Conservation (phyloP, 1,284 basidiomycete species). For the Paramarasmius palmivorus region DNA sequence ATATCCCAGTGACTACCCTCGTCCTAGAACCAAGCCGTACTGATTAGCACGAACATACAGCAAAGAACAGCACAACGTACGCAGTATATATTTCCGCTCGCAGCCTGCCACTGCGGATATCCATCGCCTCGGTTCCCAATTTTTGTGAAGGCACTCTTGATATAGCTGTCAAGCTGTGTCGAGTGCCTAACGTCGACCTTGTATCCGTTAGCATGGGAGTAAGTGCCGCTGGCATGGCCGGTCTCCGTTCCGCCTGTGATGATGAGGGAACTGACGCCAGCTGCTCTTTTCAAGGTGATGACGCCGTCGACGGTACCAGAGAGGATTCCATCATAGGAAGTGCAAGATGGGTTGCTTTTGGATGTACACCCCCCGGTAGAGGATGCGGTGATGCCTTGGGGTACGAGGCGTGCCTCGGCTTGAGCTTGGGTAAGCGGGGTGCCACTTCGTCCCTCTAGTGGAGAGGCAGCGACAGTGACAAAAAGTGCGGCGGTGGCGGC, state of each 20-base stretch:
- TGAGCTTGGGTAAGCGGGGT: conserved; percentile 23
- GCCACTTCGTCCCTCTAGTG: conserved; percentile 3
- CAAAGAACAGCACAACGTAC: conserved; percentile 17
- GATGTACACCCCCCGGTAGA: conserved; percentile 24
- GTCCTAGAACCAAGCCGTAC: conserved; percentile 19
- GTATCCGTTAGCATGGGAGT: conserved; percentile 25
- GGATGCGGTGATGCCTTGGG: conserved; percentile 23
- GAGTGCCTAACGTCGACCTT: conserved; percentile 25
- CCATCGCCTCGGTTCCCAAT: conserved; percentile 27
- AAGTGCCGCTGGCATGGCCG: conserved; percentile 25
- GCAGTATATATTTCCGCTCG: conserved; percentile 28
- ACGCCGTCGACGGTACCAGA: conserved; percentile 27
- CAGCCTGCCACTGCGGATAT: conserved; percentile 26
- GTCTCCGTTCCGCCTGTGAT: conserved; percentile 29
- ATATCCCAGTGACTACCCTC: conserved; percentile 30
- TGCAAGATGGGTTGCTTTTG: conserved; percentile 20
- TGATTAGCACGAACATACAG: background rate
- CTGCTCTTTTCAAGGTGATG: conserved; percentile 24
- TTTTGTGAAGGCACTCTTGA: conserved; percentile 22
- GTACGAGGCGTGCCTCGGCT: conserved; percentile 20
- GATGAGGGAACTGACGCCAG: conserved; percentile 19
- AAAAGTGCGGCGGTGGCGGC: background rate
- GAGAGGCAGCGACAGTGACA: background rate
- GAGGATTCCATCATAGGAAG: conserved; percentile 25
- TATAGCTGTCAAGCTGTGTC: conserved; percentile 24